These are phyloP conservation scores for Fusarium oxysporum DNA, from an alignment of 2,329 filamentous ascomycete genomes.

Conservation along the genomic window DNA sequence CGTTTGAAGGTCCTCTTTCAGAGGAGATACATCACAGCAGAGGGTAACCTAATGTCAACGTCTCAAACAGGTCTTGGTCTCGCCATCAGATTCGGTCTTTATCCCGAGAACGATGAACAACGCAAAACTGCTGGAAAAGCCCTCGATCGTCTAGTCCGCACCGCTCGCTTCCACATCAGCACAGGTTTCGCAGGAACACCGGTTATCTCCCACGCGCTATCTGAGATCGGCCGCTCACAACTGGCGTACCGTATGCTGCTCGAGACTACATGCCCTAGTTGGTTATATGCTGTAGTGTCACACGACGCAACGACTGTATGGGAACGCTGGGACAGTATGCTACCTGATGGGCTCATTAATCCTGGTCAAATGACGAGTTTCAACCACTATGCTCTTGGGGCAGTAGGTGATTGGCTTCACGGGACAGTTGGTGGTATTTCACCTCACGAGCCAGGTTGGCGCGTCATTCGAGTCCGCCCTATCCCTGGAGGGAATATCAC, in stretches of 20 bases:
- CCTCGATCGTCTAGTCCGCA: background rate
- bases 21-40: background rate
- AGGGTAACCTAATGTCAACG: background rate
- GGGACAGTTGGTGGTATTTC: too few relatives aligned
- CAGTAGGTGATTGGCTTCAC: background rate
- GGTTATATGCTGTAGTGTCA: background rate
- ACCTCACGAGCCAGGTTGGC: background rate
- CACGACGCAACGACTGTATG: background rate
- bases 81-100: background rate
- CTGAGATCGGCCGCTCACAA: background rate
- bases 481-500: background rate
- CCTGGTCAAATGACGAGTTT: background rate
- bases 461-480: background rate
- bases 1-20: background rate
- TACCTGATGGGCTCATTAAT: background rate
- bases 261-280: background rate
- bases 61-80: background rate
- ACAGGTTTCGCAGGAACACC: background rate
- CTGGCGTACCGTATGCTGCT: background rate
- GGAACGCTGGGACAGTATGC: background rate
- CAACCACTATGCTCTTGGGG: background rate
- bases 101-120: background rate
- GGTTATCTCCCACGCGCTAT: background rate
- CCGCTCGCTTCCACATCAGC: background rate
- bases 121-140: rapidly evolving